Percentiles rank a stretch among this genome's conserved stretches.
phyloP scores from a whole-genome alignment of 2,329 filamentous ascomycete genomes.

The Pseudocercospora fijiensis region DNA sequence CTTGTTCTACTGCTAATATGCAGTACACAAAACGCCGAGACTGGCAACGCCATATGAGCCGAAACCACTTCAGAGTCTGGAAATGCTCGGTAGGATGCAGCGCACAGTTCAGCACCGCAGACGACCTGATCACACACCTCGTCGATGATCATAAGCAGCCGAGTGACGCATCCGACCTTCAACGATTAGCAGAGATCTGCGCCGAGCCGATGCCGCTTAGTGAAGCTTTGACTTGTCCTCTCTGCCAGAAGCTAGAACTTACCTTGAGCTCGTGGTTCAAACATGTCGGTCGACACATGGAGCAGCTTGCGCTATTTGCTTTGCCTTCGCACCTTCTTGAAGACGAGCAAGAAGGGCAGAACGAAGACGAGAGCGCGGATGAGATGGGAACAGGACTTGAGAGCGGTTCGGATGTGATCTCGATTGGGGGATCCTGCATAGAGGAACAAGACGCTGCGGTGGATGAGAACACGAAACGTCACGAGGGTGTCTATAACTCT shows the following conservation, averaged over 20 bases:
- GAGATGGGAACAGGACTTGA: too few relatives aligned
- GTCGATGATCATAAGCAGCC: too few relatives aligned
- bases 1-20: background rate
- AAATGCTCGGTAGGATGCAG: background rate
- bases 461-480: too few relatives aligned
- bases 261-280: background rate
- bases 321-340: background rate
- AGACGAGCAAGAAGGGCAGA: too few relatives aligned
- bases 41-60: constrained; percentile 5
- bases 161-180: too few relatives aligned
- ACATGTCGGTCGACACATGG: constrained; percentile 10
- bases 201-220: background rate
- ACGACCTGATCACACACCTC: background rate
- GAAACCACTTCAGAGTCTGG: background rate
- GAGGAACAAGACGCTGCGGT: too few relatives aligned
- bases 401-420: too few relatives aligned
- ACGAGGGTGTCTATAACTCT: too few relatives aligned
- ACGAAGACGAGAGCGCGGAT: too few relatives aligned
- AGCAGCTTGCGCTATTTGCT: constrained; percentile 11
- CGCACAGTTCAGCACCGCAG: background rate
- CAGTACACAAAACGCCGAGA: constrained; percentile 1
- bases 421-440: too few relatives aligned
- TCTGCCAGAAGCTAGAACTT: background rate
- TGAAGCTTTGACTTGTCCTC: background rate
- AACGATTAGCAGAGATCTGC: too few relatives aligned